Percentiles rank a stretch among this genome's conserved stretches.
phyloP scores from a whole-genome alignment of 768 basidiomycete genomes.

The Daedaleopsis nitida region DNA sequence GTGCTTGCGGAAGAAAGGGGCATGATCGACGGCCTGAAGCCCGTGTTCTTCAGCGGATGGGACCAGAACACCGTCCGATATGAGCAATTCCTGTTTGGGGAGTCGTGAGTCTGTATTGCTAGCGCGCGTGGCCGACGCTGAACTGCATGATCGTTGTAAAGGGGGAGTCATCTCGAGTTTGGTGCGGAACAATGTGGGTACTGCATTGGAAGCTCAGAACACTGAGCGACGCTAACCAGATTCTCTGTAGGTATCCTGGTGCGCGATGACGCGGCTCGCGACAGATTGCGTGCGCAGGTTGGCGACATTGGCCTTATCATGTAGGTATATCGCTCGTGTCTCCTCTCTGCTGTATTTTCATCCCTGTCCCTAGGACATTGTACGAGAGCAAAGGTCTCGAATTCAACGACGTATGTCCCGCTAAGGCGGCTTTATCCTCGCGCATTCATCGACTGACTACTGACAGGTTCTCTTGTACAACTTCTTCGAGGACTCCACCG shows the following conservation, averaged over 20 bases:
- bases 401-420: constrained; percentile 55
- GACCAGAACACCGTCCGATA: constrained; percentile 44
- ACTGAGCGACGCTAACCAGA: background rate
- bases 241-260: constrained; percentile 61
- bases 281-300: constrained; percentile 50
- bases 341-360: background rate
- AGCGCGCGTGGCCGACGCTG: no score
- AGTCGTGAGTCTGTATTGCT: no score
- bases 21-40: constrained; percentile 53
- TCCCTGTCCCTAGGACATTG: constrained; percentile 39
- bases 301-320: constrained; percentile 60
- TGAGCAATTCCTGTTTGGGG: constrained; percentile 60
- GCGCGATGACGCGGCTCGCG: constrained; percentile 54
- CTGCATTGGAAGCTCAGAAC: no score
- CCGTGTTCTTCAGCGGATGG: constrained; percentile 56
- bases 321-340: constrained; percentile 34
- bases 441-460: background rate
- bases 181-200: constrained; percentile 65
- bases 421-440: background rate
- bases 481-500: constrained; percentile 68
- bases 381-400: constrained; percentile 70
- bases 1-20: constrained; percentile 56
- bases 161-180: constrained; percentile 56
- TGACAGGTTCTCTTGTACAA: constrained; percentile 79
- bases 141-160: constrained; percentile 19